Evolutionary conservation across 2,329 filamentous ascomycete species (phyloP), one percentile per base, ranked within the genome.

Genomic region (Cytospora piceae): DNA sequence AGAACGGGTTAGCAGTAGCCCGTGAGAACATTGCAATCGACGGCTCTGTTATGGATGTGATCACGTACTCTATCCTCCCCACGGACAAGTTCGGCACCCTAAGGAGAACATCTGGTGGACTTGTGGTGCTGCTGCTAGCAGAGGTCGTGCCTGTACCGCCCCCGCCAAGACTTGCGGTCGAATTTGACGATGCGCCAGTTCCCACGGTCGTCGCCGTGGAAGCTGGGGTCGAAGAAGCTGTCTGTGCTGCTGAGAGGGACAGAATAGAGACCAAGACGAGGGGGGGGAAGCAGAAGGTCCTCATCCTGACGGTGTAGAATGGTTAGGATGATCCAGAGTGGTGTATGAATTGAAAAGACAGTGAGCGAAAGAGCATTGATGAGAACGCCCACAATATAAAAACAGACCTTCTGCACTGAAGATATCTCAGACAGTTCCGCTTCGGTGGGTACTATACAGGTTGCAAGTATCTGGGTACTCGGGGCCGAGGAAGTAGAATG

Each of bases 71-170:
- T 66, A 89, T 88, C 58, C 79, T 78, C 49, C 83, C 83, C 22
- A 89, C 85, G 49, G 82, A 82, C 9, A 89, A 78, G 68, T 86
- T 80, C 0, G 86, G 85, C 1, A 88, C 82, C 57, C 81, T 82
- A 46, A 89, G 81, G 63, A 81, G 78, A 22, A 88, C 85, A 75
- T 89, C 86, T 12, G 85, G 85, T 0, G 80, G 77, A 4, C 74
- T 75, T 39, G 67, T 72, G 51, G 76, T 75, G 53, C 52, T 67
- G 27, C 60, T 66, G 9, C 61, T 58, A 55, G 56, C 63, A 15
- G 64, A 61, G 39, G 72, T 65, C 1, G 73, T 70, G 54, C 67
- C 72, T 9, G 69, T 69, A 2, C 69, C 69, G 29, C 70, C 69
- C 15, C 67, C 65, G 9, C 72, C 72, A 17, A 67, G 58, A 39